Base-by-base conservation (phyloP, 2,329 filamentous ascomycete genomes). In the Scytalidium sp. region DNA sequence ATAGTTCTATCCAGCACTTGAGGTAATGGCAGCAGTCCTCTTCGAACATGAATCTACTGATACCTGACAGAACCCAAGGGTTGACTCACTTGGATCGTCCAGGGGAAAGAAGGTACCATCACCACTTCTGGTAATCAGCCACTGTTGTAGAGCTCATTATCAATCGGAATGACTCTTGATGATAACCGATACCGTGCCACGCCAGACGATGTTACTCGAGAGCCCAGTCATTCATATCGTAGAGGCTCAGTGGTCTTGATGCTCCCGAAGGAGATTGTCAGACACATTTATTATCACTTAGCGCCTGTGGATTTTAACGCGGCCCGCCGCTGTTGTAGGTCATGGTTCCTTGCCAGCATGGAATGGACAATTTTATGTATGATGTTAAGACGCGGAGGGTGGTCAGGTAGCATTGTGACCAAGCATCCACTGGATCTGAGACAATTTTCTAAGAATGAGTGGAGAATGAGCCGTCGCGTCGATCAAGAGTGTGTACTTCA, bases 311-410 rank as follows among this genome's bases (percentile, higher is more conserved):
- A 74, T 56, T 87, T 85, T 61, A 78, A 87, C 57, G 72, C 79
- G 47, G 81, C 82, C 15, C 74, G 83, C 17, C 76, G 80, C 53
- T 76, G 76, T 17, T 87, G 82, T 59, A 75, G 76, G 42, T 64
- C 67, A 29, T 87, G 81, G 84, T 81, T 84, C 69, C 64, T 74
- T 32, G 75, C 74, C 19, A 79, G 81, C 45, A 62, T 86, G n/a
- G 68, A 83, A 45, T 64, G 66, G 40, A 65, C 58, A 2, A 56
- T 87, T 2, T 66, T 86, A 10, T 64, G 67, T 21, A 59, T 58
- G 2, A 83, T 84, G 78, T 60, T 85, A 41, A 73, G 70, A 56
- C 69, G 75, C 50, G 78, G 77, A 32, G 80, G 80, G 3, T 82
- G 80, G 75, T 77, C 69, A 68, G 71, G 63, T 59, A 70, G 64